These are phyloP conservation scores for Plasmodium falciparum DNA, from an alignment of 169 alveolate species.

Conservation along the genomic window DNA sequence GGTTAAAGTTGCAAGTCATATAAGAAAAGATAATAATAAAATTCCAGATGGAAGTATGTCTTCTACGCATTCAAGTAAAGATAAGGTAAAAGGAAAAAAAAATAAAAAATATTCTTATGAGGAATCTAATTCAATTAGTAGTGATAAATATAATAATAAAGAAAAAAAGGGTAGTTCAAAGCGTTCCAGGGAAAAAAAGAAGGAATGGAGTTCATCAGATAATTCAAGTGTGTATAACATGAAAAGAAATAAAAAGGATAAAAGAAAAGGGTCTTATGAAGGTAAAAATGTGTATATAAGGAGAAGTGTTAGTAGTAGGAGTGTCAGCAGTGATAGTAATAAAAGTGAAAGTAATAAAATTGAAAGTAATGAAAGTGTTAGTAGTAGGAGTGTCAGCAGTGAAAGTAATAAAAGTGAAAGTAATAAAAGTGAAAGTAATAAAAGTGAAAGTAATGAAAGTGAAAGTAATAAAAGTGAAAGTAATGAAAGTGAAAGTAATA, in stretches of 20 bases:
- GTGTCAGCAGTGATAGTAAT: background rate
- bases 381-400: background rate
- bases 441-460: background rate
- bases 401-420: background rate
- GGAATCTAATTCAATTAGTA: background rate
- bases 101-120: background rate
- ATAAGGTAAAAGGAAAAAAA: background rate
- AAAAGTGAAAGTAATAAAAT: background rate
- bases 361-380: background rate
- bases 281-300: background rate
- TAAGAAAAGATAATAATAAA: too few species aligned
- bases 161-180: background rate
- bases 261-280: conserved; percentile 4
- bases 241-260: background rate
- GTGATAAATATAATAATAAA: background rate
- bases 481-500: background rate
- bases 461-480: too few species aligned
- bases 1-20: too few species aligned
- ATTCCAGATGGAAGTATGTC: too few species aligned
- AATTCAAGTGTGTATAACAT: background rate
- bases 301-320: background rate
- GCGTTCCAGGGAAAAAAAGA: background rate
- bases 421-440: background rate
- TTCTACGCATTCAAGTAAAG: background rate
- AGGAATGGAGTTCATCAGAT: background rate